phyloP scores from a whole-genome alignment of 2,329 filamentous ascomycete species.

The Pseudonectria buxi region DNA sequence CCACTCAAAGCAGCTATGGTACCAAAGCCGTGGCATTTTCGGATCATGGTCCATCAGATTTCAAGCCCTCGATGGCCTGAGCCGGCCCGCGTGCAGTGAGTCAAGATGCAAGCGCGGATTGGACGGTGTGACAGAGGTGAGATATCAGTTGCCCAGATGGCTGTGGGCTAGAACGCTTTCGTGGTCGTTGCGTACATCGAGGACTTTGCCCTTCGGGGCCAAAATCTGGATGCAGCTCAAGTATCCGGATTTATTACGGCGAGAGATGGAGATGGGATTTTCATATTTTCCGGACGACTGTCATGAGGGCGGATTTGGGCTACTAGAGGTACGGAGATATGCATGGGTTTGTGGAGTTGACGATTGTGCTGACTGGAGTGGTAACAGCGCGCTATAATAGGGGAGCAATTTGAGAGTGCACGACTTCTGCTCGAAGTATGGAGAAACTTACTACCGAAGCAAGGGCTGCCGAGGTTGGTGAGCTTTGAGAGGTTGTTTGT shows the following conservation, averaged over 20 bases:
- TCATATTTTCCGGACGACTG: slow-evolving; percentile 5
- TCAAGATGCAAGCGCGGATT: not conserved
- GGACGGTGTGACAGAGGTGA: accelerated
- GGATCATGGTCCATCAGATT: slow-evolving; percentile 1
- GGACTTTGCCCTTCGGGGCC: accelerated
- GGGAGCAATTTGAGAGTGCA: accelerated
- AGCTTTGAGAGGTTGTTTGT: not conserved
- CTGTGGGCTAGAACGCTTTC: slow-evolving; percentile 5
- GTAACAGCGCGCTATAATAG: too few species aligned
- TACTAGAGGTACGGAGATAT: not conserved
- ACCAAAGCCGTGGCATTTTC: slow-evolving; percentile 1
- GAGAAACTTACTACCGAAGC: slow-evolving; percentile 7
- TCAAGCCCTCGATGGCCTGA: accelerated
- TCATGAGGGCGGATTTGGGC: accelerated
- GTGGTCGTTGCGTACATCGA: slow-evolving; percentile 1
- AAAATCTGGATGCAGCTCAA: accelerated
- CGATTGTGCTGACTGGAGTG: accelerated
- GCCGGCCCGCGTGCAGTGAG: not conserved
- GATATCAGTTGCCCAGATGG: slow-evolving; percentile 8
- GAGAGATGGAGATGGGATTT: accelerated
- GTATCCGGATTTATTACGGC: accelerated
- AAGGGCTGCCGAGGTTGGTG: slow-evolving; percentile 6
- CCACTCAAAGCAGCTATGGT: not conserved
- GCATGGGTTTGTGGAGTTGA: accelerated
- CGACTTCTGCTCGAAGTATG: slow-evolving; percentile 3